These are phyloP conservation scores for Sideroxylon spinosum DNA, from an alignment of 179 eudicot genomes.

Conservation along the genomic window DNA sequence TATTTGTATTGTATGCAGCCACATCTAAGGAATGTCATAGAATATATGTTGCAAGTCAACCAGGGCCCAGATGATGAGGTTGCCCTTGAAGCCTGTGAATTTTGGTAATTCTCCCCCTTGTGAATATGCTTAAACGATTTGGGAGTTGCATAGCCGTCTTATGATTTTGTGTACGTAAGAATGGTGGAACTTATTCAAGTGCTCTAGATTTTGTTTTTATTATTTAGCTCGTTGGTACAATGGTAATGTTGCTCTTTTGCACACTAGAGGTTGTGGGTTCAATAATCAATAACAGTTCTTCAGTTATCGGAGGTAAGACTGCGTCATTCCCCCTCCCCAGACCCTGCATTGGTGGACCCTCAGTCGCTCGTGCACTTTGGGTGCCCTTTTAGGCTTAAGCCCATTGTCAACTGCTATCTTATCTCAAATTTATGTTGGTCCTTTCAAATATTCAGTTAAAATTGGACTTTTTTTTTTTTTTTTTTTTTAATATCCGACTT, in stretches of 20 bases:
- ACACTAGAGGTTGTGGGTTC: no score
- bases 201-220: background rate
- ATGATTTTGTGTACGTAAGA: background rate
- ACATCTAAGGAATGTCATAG: slow-evolving; percentile 72
- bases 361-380: no score
- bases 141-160: background rate
- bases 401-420: background rate
- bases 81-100: slow-evolving; percentile 99
- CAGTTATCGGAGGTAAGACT: no score
- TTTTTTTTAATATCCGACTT: background rate
- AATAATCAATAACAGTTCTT: no score
- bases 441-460: background rate
- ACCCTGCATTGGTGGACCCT: no score
- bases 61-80: slow-evolving; percentile 91
- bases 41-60: slow-evolving; percentile 86
- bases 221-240: no score
- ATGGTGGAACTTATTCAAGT: background rate
- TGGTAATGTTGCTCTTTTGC: no score
- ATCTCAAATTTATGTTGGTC: background rate
- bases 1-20: slow-evolving; percentile 49
- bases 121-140: background rate
- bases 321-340: no score
- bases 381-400: no score
- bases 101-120: slow-evolving; percentile 51
- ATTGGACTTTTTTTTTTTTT: no score